A percentile compares a stretch with the other conserved stretches of the same genome.
Conservation (phyloP, 129 eudicot species). For the sunflower (Helianthus annuus) region DNA sequence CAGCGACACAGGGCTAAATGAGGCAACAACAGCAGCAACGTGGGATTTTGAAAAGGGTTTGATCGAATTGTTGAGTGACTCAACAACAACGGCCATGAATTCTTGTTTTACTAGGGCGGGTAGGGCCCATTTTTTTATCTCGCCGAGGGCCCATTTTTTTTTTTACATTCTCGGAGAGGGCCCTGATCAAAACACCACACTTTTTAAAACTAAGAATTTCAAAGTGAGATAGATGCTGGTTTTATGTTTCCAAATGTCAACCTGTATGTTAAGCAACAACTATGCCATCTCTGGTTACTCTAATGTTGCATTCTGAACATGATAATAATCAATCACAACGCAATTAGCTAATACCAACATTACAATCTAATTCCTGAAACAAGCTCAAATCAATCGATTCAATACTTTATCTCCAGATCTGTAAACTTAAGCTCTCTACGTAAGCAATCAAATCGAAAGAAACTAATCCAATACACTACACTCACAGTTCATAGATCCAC, state of each 20-base stretch:
- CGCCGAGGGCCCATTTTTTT: too few relatives aligned
- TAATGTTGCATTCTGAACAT: background rate
- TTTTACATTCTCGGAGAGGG: too few relatives aligned
- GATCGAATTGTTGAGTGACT: too few relatives aligned
- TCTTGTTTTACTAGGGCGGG: too few relatives aligned
- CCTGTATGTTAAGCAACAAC: background rate
- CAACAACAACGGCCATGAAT: too few relatives aligned
- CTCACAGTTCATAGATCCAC: background rate
- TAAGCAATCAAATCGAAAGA: background rate
- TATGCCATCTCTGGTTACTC: background rate
- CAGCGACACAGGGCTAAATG: too few relatives aligned
- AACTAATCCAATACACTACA: background rate
- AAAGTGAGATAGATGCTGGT: too few relatives aligned
- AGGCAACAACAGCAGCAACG: too few relatives aligned
- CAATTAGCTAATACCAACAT: background rate
- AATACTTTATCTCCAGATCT: constrained; percentile 20
- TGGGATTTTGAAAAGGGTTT: too few relatives aligned
- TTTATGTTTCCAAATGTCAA: background rate
- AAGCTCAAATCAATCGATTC: background rate
- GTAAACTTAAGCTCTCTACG: constrained; percentile 1
- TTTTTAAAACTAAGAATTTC: too few relatives aligned
- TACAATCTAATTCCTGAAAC: background rate
- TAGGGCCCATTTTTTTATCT: too few relatives aligned
- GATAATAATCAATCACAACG: background rate
- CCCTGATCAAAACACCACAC: too few relatives aligned